A percentile compares a stretch with the other conserved stretches of the same genome.
These are phyloP conservation scores for Sporisorium reilianum DNA, from an alignment of 1,284 basidiomycete genomes.

Conservation along the genomic window DNA sequence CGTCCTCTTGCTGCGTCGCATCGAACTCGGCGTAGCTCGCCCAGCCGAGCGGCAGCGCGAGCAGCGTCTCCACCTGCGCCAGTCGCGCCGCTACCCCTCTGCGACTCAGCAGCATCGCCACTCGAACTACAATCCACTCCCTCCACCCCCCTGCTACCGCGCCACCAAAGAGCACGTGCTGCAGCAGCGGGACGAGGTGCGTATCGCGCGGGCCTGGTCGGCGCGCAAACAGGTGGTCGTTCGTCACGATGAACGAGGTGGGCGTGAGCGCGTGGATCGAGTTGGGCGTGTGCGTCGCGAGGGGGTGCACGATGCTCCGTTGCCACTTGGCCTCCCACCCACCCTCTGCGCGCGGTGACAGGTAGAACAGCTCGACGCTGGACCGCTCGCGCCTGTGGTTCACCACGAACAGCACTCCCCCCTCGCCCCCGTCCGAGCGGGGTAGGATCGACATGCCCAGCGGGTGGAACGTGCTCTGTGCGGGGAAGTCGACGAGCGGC, in stretches of 20 bases:
- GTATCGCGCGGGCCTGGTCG: constrained; percentile 66
- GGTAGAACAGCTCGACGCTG: constrained; percentile 36
- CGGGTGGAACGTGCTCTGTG: constrained; percentile 30
- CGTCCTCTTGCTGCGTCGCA: background rate
- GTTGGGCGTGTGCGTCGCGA: constrained; percentile 72
- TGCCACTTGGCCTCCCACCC: constrained; percentile 27
- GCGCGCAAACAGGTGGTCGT: constrained; percentile 78
- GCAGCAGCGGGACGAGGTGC: constrained; percentile 15
- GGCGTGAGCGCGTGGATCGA: constrained; percentile 76
- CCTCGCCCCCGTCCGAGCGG: background rate
- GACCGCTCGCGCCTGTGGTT: constrained; percentile 22
- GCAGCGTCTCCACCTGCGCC: constrained; percentile 73
- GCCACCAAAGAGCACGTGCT: constrained; percentile 1
- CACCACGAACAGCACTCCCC: constrained; percentile 20
- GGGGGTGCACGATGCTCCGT: constrained; percentile 23
- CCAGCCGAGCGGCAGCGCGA: constrained; percentile 75
- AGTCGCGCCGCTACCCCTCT: constrained; percentile 60
- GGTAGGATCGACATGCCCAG: constrained; percentile 29
- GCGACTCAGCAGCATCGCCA: background rate
- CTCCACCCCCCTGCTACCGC: background rate
- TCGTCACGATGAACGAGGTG: constrained; percentile 77
- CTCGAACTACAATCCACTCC: background rate
- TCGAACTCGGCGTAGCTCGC: constrained; percentile 66
- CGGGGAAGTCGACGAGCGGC: constrained; percentile 20
- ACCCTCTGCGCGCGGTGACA: background rate